Conservation (phyloP, 306 rosid genomes). For the Hippophae tibetana region DNA sequence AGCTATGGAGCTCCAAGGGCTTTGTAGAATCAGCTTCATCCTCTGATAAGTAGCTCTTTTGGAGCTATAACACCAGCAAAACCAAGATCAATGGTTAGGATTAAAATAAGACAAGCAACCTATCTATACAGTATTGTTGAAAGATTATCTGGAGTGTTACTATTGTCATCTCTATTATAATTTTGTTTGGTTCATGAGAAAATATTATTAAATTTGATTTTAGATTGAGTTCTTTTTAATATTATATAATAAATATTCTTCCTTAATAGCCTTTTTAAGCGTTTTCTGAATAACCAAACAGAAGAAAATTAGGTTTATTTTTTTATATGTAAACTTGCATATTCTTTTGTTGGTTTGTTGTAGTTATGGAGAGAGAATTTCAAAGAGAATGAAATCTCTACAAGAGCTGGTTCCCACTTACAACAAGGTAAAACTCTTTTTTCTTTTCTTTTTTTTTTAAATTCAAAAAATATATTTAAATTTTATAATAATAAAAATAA, state of each 20-base stretch:
- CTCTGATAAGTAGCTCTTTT: conserved; percentile 30
- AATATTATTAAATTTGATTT: conserved; percentile 4
- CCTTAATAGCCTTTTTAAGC: no score
- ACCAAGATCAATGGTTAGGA: conserved; percentile 80
- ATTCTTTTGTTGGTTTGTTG: conserved; percentile 8
- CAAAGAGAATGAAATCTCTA: no score
- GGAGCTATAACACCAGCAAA: conserved; percentile 43
- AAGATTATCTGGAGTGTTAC: conserved; percentile 32
- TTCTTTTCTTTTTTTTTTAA: no score
- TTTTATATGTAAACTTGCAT: no score
- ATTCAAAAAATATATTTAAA: no score
- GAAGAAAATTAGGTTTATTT: no score
- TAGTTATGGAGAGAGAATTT: conserved; percentile 43
- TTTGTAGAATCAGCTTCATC: conserved; percentile 24
- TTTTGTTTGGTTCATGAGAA: conserved; percentile 20
- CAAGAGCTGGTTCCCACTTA: no score
- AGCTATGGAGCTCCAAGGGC: conserved; percentile 34
- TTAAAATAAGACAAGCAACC: conserved; percentile 92
- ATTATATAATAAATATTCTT: no score
- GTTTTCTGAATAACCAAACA: no score
- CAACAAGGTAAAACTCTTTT: no score
- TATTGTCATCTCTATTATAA: neutral
- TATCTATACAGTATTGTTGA: conserved; percentile 98
- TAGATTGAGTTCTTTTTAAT: no score
- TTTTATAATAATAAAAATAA: no score